Evolutionary conservation across 2,329 filamentous ascomycete genomes (phyloP), one percentile per base, ranked within the genome.

Genomic region (Fusarium piperis): DNA sequence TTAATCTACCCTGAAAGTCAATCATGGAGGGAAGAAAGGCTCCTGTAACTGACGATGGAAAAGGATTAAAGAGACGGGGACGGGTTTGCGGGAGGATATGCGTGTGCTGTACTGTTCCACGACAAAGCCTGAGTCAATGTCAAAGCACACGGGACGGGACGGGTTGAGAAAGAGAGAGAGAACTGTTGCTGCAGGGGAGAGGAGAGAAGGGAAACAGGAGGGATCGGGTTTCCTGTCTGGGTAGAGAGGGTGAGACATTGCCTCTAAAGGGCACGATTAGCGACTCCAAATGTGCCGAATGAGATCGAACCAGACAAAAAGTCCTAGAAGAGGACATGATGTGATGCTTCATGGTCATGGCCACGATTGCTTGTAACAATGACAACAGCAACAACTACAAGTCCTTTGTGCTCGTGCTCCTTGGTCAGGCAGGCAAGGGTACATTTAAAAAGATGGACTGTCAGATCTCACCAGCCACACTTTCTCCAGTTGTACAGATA

Each of bases 381-480:
- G 26, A 48, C 23, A 46, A 46, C 41, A 41, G 5, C n/a, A n/a
- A n/a, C n/a, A n/a, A n/a, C n/a, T n/a, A 44, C 18, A 28, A 46
- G 41, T 2, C 44, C 44, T 48, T 48, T 48, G 44, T 48, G 11
- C 44, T 48, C 44, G 26, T 48, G 26, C 26, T 48, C 44, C 44
- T 48, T 11, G 44, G 16, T 26, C 44, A 48, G 44, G 44, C 30
- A 53, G 30, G 32, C 51, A 52, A 20, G 6, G 28, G n/a, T 52
- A 33, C 28, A 16, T 16, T 26, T 4, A 26, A 41, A 41, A 23
- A 44, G 20, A 23, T 20, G 39, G 39, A 20, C 59, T 57, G 64
- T 59, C 65, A 71, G 64, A 71, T 72, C 68, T 66, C 60, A 69
- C 57, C 68, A 71, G 68, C 68, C 68, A 71, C 68, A 72, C 66